Evolutionary conservation across 78 protist species (phyloP).

Genomic region (Salpingoeca rosetta): DNA sequence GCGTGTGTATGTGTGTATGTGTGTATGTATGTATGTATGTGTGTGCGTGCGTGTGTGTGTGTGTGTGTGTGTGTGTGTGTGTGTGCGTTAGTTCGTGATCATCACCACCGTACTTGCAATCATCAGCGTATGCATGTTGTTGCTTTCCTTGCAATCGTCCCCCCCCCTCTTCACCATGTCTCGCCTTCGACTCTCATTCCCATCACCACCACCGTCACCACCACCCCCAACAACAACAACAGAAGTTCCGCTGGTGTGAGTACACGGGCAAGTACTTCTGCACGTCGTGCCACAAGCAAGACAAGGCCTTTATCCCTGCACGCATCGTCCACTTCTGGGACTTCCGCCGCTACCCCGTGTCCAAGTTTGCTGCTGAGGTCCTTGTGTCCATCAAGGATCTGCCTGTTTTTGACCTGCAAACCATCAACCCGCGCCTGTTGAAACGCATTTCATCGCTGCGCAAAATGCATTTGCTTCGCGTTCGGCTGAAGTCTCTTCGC

Average conservation of each 20-base stretch:
- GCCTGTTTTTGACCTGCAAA: not conserved
- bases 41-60: not conserved
- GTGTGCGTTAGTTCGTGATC: too few relatives aligned
- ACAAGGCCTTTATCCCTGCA: not conserved
- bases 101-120: too few relatives aligned
- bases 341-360: not conserved
- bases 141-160: too few relatives aligned
- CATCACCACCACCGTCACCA: too few relatives aligned
- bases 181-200: too few relatives aligned
- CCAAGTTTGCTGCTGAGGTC: not conserved
- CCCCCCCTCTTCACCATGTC: too few relatives aligned
- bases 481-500: too few relatives aligned
- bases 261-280: conserved; percentile 12
- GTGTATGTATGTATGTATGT: not conserved
- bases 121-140: too few relatives aligned
- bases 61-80: too few relatives aligned
- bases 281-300: not conserved
- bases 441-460: too few relatives aligned
- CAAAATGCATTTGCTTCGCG: too few relatives aligned
- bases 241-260: conserved; percentile 1
- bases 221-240: not conserved
- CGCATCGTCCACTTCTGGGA: conserved; percentile 7
- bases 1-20: not conserved
- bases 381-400: not conserved
- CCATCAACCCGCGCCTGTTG: not conserved